A percentile compares a stretch with the other conserved stretches of the same genome.
Conservation (phyloP, 2,329 filamentous ascomycete species). For the Cytospora mali region DNA sequence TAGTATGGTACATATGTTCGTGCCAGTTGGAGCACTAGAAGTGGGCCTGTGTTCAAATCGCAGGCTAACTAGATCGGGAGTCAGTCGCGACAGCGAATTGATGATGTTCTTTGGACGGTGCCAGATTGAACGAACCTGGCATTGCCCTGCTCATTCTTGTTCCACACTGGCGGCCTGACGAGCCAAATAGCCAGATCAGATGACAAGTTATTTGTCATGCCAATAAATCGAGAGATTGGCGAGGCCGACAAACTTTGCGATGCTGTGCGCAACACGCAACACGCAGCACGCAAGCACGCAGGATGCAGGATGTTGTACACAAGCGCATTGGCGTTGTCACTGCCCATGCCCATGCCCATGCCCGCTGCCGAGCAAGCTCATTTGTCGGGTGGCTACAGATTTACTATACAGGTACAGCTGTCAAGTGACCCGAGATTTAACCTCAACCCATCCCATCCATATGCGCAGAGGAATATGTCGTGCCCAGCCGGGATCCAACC, state of each 20-base stretch:
- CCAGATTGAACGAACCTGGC: no score
- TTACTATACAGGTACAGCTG: background rate
- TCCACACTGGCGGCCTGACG: no score
- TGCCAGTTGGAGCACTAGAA: background rate
- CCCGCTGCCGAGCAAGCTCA: background rate
- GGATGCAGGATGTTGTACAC: background rate
- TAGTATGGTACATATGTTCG: background rate
- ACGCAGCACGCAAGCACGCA: no score
- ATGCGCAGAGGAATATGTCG: no score
- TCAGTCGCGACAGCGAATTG: background rate
- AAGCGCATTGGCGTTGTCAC: background rate
- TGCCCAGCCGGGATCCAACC: no score
- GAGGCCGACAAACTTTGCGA: background rate
- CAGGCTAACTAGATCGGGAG: background rate
- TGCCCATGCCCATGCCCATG: no score
- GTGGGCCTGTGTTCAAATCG: background rate
- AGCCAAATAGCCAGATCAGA: background rate
- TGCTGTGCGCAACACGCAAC: no score
- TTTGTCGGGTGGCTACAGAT: background rate
- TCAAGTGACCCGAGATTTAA: background rate
- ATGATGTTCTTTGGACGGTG: background rate
- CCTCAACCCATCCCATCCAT: background rate
- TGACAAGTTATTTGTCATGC: background rate
- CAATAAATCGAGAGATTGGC: background rate
- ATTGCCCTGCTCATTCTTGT: no score